These are phyloP conservation scores for Symbiodinium natans DNA, from an alignment of 73 alveolate genomes.

Conservation along the genomic window DNA sequence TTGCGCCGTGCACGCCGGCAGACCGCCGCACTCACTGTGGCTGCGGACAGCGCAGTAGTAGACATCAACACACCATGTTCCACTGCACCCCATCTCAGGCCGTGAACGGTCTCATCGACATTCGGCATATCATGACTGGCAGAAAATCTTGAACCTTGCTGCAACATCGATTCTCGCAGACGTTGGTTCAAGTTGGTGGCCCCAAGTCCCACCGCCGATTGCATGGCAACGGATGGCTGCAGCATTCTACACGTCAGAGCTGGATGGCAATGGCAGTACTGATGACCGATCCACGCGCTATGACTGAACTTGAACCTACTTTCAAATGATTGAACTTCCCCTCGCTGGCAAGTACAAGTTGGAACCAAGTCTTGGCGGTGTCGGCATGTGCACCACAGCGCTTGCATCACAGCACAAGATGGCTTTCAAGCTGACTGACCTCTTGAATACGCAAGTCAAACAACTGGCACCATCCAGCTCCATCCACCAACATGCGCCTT, in stretches of 20 bases:
- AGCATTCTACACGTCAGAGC: not conserved
- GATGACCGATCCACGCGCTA: too few relatives aligned
- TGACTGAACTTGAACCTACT: too few relatives aligned
- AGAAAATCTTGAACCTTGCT: not conserved
- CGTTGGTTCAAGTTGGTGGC: not conserved
- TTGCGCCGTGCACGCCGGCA: constrained; percentile 11
- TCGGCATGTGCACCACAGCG: too few relatives aligned
- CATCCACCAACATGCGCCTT: too few relatives aligned
- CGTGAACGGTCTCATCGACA: too few relatives aligned
- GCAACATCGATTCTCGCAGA: not conserved
- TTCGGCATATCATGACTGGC: not conserved
- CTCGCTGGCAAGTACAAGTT: too few relatives aligned
- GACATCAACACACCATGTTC: not conserved
- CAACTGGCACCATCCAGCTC: too few relatives aligned
- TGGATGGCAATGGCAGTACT: not conserved
- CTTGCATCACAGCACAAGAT: too few relatives aligned
- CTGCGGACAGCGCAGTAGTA: not conserved
- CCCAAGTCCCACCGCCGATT: not conserved
- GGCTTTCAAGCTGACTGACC: too few relatives aligned
- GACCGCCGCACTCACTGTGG: not conserved
- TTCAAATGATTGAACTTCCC: too few relatives aligned
- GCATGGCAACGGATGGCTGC: not conserved
- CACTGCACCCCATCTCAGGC: not conserved
- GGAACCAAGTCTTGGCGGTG: too few relatives aligned
- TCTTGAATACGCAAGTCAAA: too few relatives aligned